Conservation (phyloP, 75 land plant genomes). For the Pinus albicaulis region DNA sequence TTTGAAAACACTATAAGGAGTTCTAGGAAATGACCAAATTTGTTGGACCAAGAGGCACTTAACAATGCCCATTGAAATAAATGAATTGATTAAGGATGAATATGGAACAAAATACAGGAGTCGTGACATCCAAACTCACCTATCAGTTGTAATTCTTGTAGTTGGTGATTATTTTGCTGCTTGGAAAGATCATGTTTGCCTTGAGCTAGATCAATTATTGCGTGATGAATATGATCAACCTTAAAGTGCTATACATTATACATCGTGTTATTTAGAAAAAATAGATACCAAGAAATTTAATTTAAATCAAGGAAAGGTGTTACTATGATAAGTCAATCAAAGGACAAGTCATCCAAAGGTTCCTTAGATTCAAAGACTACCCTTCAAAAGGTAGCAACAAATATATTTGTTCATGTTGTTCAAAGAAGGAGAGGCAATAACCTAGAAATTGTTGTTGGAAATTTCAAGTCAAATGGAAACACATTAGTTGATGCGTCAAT, state of each 20-base stretch:
- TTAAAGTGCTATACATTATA: too few species aligned
- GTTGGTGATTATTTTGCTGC: conserved; percentile 75
- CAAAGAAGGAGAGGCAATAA: neutral
- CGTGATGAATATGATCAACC: too few species aligned
- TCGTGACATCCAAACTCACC: conserved; percentile 41
- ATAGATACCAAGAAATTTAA: neutral
- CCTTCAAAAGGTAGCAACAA: neutral
- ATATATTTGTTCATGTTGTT: neutral
- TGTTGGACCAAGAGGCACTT: conserved; percentile 20
- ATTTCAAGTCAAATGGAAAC: neutral
- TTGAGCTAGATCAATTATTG: too few species aligned
- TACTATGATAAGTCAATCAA: neutral
- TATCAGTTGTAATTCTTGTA: conserved; percentile 63
- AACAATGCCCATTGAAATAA: conserved; percentile 10
- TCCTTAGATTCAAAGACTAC: neutral
- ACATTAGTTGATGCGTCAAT: neutral
- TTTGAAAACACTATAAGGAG: conserved; percentile 58
- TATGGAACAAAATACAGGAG: conserved; percentile 27
- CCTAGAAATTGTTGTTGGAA: conserved; percentile 1
- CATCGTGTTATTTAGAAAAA: neutral
- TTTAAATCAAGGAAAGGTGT: conserved; percentile 4
- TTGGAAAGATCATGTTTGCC: too few species aligned
- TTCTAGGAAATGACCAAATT: conserved; percentile 18
- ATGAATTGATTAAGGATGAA: conserved; percentile 22
- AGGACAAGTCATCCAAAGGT: conserved; percentile 10